These are phyloP conservation scores for Mycosphaerella sp. DNA, from an alignment of 2,329 filamentous ascomycete genomes.

Conservation along the genomic window DNA sequence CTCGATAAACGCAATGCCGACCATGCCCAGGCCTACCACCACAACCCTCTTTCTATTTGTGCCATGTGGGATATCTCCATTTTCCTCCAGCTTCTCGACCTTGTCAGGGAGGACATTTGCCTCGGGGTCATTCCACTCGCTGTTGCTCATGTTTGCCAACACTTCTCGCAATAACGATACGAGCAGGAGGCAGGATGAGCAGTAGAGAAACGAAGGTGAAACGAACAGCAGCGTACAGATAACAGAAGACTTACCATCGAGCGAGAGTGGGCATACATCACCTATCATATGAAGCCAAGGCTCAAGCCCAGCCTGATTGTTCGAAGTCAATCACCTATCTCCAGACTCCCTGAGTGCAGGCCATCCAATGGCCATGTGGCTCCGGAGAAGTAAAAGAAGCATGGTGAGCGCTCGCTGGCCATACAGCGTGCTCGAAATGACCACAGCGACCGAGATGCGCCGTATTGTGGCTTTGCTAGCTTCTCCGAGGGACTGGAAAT, in stretches of 20 bases:
- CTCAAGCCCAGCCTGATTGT: slow-evolving; percentile 5
- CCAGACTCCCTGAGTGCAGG: neutral
- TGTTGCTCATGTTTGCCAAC: slow-evolving; percentile 37
- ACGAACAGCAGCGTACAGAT: neutral
- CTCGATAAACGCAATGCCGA: slow-evolving; percentile 57
- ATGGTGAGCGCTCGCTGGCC: slow-evolving; percentile 6
- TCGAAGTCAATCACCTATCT: slow-evolving; percentile 2
- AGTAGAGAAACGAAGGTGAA: neutral
- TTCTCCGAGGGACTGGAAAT: slow-evolving; percentile 16
- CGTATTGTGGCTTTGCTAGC: slow-evolving; percentile 5
- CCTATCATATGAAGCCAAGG: slow-evolving; percentile 13
- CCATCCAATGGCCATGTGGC: slow-evolving; percentile 15
- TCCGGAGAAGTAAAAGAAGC: slow-evolving; percentile 16
- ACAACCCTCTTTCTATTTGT: slow-evolving; percentile 61
- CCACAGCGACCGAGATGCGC: neutral
- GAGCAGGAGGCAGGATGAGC: neutral
- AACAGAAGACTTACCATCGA: neutral
- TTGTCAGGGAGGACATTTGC: slow-evolving; percentile 43
- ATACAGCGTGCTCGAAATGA: slow-evolving; percentile 14
- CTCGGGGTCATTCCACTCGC: slow-evolving; percentile 43
- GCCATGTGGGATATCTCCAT: slow-evolving; percentile 33
- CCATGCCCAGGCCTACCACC: slow-evolving; percentile 86
- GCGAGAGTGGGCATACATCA: slow-evolving; percentile 8
- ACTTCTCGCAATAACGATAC: neutral
- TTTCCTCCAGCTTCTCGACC: slow-evolving; percentile 34